Base-by-base conservation (phyloP, 140 eudicot species). In the Cichorium intybus region DNA sequence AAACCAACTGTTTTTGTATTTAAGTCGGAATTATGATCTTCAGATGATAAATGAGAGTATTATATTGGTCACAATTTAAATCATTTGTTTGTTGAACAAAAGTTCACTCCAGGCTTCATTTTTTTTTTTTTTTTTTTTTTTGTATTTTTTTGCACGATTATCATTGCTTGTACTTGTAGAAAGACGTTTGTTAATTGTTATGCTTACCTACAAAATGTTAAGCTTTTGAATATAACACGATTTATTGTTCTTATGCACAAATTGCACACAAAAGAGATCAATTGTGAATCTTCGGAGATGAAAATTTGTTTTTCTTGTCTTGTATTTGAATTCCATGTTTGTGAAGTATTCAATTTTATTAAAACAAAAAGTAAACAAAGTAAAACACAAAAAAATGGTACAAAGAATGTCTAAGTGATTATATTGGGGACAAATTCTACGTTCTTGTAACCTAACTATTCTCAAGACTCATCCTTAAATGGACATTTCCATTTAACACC, bases 41-140 rank as follows among this genome's bases (percentile, higher is more conserved):
- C n/a, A 11, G 60, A 48, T 15, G 35, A 24, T 24, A 46, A 63
- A 63, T 57, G 24, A 45, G 56, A 24, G 46, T 63, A 45, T n/a
- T n/a, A n/a, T n/a, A n/a, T n/a, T 45, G 56, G 26, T 51, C 24
- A 51, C 24, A 33, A 43, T 39, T 56, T 55, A 70, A 70, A 45
- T 52, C 62, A 56, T 46, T 68, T 68, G 48, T 58, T 56, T 57
- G 56, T 58, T 7, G 24, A 31, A 55, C 56, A 17, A 55, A 37
- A 39, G 29, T 55, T 68, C 56, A 68, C 31, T 54, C 29, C 53
- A 54, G 21, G 31, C 60, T 29, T 24, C 72, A n/a, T 21, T 28
- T 58, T 68, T 69, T 69, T 56, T 56, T 41, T 56, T 56, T 69
- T 46, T n/a, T n/a, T n/a, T n/a, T 28, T 58, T 68, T 69, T 69